phyloP scores from a whole-genome alignment of 306 rosid species.

The Rosa chinensis region DNA sequence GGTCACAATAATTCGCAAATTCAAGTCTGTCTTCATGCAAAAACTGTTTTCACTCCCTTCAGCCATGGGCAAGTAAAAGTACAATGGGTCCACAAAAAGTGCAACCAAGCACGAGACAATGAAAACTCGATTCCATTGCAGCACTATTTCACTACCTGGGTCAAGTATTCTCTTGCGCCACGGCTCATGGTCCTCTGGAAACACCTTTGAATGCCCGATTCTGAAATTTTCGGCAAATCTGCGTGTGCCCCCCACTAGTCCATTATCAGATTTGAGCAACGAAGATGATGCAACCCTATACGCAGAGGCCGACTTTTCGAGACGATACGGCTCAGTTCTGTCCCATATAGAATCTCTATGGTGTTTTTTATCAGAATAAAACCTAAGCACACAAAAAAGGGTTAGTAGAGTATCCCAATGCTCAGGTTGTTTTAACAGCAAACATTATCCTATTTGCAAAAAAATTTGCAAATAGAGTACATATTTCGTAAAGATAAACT shows the following conservation, averaged over 20 bases:
- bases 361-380: slow-evolving; percentile 49
- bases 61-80: slow-evolving; percentile 78
- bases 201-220: slow-evolving; percentile 63
- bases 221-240: slow-evolving; percentile 49
- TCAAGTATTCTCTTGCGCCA: slow-evolving; percentile 84
- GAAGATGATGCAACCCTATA: slow-evolving; percentile 55
- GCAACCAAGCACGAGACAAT: slow-evolving; percentile 86
- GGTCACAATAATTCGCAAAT: slow-evolving; percentile 71
- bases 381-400: slow-evolving; percentile 45
- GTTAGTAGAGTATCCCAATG: not conserved
- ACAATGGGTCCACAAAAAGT: slow-evolving; percentile 75
- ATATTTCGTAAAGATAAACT: not conserved
- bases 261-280: slow-evolving; percentile 46
- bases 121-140: slow-evolving; percentile 91
- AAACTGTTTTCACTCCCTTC: slow-evolving; percentile 32
- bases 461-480: not conserved
- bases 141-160: slow-evolving; percentile 82
- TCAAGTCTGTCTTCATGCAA: slow-evolving; percentile 73
- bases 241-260: slow-evolving; percentile 42
- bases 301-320: slow-evolving; percentile 53
- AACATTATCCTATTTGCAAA: not conserved
- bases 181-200: slow-evolving; percentile 71
- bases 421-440: not conserved
- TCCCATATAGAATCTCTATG: slow-evolving; percentile 49
- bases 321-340: slow-evolving; percentile 44